phyloP scores from a whole-genome alignment of 768 basidiomycete genomes.

The Mycena polygramma region DNA sequence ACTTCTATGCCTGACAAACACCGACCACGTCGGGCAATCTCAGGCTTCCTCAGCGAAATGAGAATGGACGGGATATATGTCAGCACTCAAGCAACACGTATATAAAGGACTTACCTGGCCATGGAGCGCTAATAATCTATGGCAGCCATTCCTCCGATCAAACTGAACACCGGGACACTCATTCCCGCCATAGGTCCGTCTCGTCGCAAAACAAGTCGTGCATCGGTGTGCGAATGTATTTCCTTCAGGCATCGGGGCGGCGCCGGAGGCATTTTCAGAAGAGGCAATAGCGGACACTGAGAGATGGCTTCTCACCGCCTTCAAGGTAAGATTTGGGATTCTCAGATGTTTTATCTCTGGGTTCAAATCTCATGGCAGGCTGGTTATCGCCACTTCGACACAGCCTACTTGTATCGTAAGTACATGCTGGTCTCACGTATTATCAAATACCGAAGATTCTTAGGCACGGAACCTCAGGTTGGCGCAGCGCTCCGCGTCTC shows the following conservation, averaged over 20 bases:
- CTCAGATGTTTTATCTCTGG: neutral
- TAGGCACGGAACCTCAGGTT: constrained; percentile 56
- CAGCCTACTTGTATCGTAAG: constrained; percentile 51
- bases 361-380: constrained; percentile 40
- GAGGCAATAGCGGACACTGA: constrained; percentile 51
- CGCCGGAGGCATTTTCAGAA: constrained; percentile 32
- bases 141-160: too few species aligned
- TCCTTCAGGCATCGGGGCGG: constrained; percentile 11
- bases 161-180: too few species aligned
- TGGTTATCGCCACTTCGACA: constrained; percentile 59
- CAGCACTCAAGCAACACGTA: too few species aligned
- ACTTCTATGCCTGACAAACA: too few species aligned
- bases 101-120: too few species aligned
- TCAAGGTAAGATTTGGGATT: constrained; percentile 46
- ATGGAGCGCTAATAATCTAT: too few species aligned
- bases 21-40: too few species aligned
- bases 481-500: constrained; percentile 61
- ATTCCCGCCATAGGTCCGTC: constrained; percentile 6
- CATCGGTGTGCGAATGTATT: neutral
- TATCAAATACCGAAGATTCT: neutral
- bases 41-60: too few species aligned
- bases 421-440: neutral
- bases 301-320: constrained; percentile 55
- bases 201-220: too few species aligned
- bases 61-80: too few species aligned